Conservation (phyloP, 2,329 filamentous ascomycete genomes). For the Ophiostoma novo-ulmi region DNA sequence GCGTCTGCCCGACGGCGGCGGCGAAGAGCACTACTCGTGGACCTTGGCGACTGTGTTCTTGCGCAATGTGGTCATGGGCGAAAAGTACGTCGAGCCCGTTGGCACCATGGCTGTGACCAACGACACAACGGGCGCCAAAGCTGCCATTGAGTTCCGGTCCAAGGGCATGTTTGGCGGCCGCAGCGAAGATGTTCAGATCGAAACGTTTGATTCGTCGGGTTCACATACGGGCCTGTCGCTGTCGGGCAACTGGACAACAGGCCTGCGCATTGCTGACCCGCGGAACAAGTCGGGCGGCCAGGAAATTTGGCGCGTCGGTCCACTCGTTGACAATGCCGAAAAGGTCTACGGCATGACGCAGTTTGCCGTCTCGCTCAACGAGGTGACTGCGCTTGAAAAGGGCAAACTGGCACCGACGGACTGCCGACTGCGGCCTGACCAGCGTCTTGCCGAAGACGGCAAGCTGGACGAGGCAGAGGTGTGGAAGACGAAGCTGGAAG, state of each 20-base stretch:
- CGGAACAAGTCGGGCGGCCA: constrained; percentile 49
- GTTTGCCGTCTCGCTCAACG: constrained; percentile 82
- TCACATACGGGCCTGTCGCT: constrained; percentile 62
- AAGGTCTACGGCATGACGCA: constrained; percentile 82
- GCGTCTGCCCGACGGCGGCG: constrained; percentile 53
- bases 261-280: constrained; percentile 55
- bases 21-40: constrained; percentile 84
- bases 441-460: constrained; percentile 76
- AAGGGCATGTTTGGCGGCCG: constrained; percentile 97
- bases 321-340: constrained; percentile 70
- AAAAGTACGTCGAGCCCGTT: constrained; percentile 96
- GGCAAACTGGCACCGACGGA: constrained; percentile 75
- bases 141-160: constrained; percentile 82
- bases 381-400: constrained; percentile 75
- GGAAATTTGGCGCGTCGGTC: constrained; percentile 73
- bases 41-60: constrained; percentile 82
- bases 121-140: constrained; percentile 77
- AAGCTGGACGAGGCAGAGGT: constrained; percentile 77
- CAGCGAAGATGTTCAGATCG: constrained; percentile 79
- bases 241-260: constrained; percentile 76
- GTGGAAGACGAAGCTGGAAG: constrained; percentile 77
- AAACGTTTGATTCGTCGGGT: constrained; percentile 64
- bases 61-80: constrained; percentile 92
- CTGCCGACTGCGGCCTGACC: constrained; percentile 77
- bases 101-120: constrained; percentile 82